Evolutionary conservation across 2,329 filamentous ascomycete genomes (phyloP).

Genomic region (Trichoderma gracile): DNA sequence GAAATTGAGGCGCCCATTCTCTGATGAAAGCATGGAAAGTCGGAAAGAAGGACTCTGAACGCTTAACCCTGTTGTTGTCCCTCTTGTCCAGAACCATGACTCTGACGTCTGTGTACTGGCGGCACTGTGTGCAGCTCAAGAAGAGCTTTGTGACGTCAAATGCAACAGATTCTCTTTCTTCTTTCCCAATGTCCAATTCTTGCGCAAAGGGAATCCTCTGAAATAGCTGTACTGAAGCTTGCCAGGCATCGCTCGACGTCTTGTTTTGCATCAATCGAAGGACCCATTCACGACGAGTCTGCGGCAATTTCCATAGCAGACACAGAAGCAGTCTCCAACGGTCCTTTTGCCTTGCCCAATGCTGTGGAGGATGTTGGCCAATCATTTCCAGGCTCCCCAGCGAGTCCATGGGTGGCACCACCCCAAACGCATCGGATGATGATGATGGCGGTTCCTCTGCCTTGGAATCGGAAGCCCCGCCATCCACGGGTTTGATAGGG

Average conservation of each 20-base stretch:
- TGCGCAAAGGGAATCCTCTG: background rate
- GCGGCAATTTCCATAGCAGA: conserved; percentile 37
- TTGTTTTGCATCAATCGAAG: conserved; percentile 31
- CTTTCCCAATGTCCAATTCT: conserved; percentile 11
- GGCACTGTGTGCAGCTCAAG: conserved; percentile 35
- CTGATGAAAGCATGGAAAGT: conserved; percentile 36
- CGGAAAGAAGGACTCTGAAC: conserved; percentile 27
- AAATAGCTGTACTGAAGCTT: background rate
- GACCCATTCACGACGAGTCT: conserved; percentile 34
- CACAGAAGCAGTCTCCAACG: conserved; percentile 36
- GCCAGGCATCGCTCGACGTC: conserved; percentile 30
- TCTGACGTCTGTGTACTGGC: conserved; percentile 30
- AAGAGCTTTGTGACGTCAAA: conserved; percentile 39
- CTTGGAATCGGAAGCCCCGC: background rate
- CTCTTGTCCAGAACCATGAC: conserved; percentile 29
- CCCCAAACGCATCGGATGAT: background rate
- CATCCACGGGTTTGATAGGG: conserved; percentile 28
- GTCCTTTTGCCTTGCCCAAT: conserved; percentile 36
- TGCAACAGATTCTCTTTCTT: conserved; percentile 27
- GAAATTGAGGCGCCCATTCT: conserved; percentile 34
- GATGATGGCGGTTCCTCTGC: background rate
- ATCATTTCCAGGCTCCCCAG: conserved; percentile 31
- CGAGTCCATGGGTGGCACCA: conserved; percentile 30
- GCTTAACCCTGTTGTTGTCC: conserved; percentile 28
- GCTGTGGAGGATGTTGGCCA: conserved; percentile 25